Conservation (phyloP, 257 asterid genomes). For the Buddleja alternifolia region DNA sequence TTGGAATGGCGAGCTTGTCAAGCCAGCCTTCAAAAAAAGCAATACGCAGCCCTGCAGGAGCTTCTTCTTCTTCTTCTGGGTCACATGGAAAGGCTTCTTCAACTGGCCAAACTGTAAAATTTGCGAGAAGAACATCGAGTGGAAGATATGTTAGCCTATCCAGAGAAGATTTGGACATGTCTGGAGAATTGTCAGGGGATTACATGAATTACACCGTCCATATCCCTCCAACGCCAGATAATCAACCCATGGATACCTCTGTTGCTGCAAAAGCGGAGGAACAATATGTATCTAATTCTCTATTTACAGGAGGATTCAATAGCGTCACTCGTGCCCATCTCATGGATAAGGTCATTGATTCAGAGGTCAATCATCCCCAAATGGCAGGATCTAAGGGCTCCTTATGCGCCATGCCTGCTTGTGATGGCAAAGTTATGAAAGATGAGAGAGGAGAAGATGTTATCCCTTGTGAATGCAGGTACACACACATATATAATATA, state of each 20-base stretch:
- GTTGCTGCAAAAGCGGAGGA: slow-evolving; percentile 88
- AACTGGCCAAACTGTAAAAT: slow-evolving; percentile 72
- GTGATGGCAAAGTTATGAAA: slow-evolving; percentile 84
- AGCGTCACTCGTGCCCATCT: slow-evolving; percentile 90
- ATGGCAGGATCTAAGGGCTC: slow-evolving; percentile 93
- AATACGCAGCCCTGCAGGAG: slow-evolving; percentile 32
- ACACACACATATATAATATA: background rate
- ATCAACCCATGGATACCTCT: slow-evolving; percentile 74
- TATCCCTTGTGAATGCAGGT: slow-evolving; percentile 88
- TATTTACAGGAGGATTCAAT: slow-evolving; percentile 83
- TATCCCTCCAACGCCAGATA: slow-evolving; percentile 89
- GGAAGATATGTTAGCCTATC: slow-evolving; percentile 80
- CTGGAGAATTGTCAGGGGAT: slow-evolving; percentile 62
- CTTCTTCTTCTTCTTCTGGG: slow-evolving; percentile 27
- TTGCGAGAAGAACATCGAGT: slow-evolving; percentile 80
- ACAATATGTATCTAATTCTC: slow-evolving; percentile 81
- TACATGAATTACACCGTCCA: slow-evolving; percentile 83
- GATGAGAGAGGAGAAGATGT: slow-evolving; percentile 82
- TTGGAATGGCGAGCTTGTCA: slow-evolving; percentile 50
- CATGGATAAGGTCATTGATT: slow-evolving; percentile 92
- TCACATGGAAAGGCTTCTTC: slow-evolving; percentile 30
- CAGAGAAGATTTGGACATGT: slow-evolving; percentile 76
- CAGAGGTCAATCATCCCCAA: slow-evolving; percentile 79
- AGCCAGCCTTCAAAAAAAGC: slow-evolving; percentile 66
- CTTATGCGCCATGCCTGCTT: slow-evolving; percentile 71